Percentiles rank a stretch among this genome's conserved stretches.
phyloP scores from a whole-genome alignment of 139 green algal species.

The Chlamydomonas sp. region DNA sequence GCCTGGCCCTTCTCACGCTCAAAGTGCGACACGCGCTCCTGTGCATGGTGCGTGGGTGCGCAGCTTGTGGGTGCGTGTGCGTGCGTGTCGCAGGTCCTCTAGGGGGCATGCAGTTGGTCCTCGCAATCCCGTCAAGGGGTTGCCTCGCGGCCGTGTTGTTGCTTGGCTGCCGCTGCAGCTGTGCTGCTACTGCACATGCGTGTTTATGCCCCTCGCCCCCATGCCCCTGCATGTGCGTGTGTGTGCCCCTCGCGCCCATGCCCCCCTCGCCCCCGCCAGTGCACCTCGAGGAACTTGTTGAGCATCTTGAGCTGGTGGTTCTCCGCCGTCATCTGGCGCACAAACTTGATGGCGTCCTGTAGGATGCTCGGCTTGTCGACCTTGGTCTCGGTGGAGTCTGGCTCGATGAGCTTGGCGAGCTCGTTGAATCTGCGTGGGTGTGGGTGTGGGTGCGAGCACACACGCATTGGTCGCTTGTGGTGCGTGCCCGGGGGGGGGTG shows the following conservation, averaged over 20 bases:
- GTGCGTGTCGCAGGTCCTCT: background rate
- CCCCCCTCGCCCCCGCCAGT: no score
- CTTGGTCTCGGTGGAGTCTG: slow-evolving; percentile 57
- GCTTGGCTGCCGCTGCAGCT: no score
- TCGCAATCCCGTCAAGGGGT: background rate
- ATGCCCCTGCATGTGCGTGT: no score
- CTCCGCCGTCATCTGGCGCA: slow-evolving; percentile 52
- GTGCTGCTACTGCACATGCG: no score
- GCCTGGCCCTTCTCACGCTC: slow-evolving; percentile 47
- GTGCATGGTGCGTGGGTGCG: no score
- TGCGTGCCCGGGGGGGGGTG: no score
- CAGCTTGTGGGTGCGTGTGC: no score
- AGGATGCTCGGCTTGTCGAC: slow-evolving; percentile 67
- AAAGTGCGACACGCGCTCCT: slow-evolving; percentile 46
- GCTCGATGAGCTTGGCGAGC: slow-evolving; percentile 51
- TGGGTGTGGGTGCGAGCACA: background rate
- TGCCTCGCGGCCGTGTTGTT: no score
- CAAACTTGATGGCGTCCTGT: slow-evolving; percentile 54
- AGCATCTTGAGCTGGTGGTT: slow-evolving; percentile 58
- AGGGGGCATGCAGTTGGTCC: background rate
- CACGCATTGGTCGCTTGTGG: background rate
- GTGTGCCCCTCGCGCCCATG: no score
- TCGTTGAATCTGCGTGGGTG: slow-evolving; percentile 43
- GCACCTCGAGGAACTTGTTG: slow-evolving; percentile 73
- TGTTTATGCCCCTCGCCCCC: no score